Conservation (phyloP, 257 asterid genomes). For the Anisodus tanguticus region DNA sequence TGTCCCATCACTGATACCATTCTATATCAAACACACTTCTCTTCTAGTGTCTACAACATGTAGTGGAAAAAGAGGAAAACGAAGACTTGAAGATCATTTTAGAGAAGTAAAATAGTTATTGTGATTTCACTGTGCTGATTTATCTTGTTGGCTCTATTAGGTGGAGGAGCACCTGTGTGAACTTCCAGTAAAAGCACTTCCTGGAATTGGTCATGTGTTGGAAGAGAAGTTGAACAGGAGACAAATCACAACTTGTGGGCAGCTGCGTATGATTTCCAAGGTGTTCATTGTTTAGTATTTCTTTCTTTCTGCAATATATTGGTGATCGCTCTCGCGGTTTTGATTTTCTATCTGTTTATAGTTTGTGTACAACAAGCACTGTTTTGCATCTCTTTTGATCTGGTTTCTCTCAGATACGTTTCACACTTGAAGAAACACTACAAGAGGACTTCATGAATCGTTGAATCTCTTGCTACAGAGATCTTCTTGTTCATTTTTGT, state of each 20-base stretch:
- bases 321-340: background rate
- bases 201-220: conserved; percentile 89
- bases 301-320: conserved; percentile 26
- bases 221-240: conserved; percentile 73
- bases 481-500: background rate
- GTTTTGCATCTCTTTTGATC: background rate
- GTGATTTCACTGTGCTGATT: background rate
- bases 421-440: background rate
- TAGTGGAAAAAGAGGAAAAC: conserved; percentile 19
- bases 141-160: conserved; percentile 47
- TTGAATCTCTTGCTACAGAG: background rate
- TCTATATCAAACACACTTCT: conserved; percentile 4
- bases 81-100: conserved; percentile 18
- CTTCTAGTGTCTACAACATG: conserved; percentile 1
- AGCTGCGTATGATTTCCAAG: conserved; percentile 70
- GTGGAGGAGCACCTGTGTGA: conserved; percentile 67
- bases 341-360: background rate
- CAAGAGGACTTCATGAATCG: conserved; percentile 5
- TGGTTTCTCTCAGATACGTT: background rate
- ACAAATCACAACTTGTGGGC: conserved; percentile 75
- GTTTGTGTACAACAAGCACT: background rate
- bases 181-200: conserved; percentile 95
- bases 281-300: conserved; percentile 42
- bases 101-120: background rate
- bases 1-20: background rate